phyloP scores from a whole-genome alignment of 2,329 filamentous ascomycete species.

The Colletotrichum navitas region DNA sequence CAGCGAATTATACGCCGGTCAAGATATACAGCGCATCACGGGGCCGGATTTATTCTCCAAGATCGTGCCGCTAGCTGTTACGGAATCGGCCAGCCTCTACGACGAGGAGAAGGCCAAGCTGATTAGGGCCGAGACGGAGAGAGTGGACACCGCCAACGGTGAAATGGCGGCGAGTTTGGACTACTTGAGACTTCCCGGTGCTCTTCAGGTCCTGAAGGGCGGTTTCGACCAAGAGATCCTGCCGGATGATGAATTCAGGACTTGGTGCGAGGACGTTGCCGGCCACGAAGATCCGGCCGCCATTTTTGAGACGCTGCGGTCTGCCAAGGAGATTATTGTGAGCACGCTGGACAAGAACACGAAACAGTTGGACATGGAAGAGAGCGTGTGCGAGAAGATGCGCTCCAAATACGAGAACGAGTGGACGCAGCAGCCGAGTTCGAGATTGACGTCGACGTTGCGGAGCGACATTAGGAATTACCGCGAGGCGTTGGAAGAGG shows the following conservation, averaged over 20 bases:
- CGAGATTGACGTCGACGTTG: constrained; percentile 87
- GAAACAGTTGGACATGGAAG: constrained; percentile 95
- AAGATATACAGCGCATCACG: constrained; percentile 97
- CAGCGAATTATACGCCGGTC: constrained; percentile 94
- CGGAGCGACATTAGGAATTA: constrained; percentile 90
- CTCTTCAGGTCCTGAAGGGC: constrained; percentile 91
- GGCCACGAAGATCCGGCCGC: constrained; percentile 83
- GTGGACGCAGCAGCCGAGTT: constrained; percentile 98
- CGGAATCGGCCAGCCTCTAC: constrained; percentile 95
- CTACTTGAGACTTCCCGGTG: constrained; percentile 89
- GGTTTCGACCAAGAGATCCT: constrained; percentile 90
- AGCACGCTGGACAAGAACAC: constrained; percentile 81
- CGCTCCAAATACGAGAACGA: constrained; percentile 94
- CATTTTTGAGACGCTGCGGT: constrained; percentile 83
- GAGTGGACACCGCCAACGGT: constrained; percentile 90
- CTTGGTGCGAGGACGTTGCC: constrained; percentile 94
- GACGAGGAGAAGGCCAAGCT: constrained; percentile 99
- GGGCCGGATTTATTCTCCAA: constrained; percentile 97
- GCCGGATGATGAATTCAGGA: constrained; percentile 90
- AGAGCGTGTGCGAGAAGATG: constrained; percentile 99
- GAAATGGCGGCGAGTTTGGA: constrained; percentile 97
- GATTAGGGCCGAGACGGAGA: constrained; percentile 91
- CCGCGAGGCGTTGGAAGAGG: constrained; percentile 89
- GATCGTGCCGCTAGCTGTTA: constrained; percentile 95
- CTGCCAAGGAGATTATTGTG: constrained; percentile 82